Conservation (phyloP, 2,329 filamentous ascomycete species). For the Pseudogymnoascus sp. region DNA sequence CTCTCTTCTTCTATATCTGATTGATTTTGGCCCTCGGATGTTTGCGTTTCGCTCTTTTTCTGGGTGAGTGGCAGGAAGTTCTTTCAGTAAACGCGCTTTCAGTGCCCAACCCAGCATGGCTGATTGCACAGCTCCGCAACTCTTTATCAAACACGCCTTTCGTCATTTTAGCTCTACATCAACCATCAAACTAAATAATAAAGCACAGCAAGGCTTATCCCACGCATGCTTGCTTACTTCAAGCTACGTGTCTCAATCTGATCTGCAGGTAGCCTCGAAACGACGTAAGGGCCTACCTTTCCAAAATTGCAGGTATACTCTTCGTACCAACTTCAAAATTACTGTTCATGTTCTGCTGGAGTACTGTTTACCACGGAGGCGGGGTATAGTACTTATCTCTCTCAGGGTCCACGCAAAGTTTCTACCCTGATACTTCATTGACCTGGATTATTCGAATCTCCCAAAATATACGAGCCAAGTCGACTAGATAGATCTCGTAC, state of each 20-base stretch:
- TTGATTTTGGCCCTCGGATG: background rate
- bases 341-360: background rate
- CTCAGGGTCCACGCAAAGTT: background rate
- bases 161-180: background rate
- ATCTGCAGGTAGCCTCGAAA: conserved; percentile 2
- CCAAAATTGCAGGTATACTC: background rate
- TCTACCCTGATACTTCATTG: background rate
- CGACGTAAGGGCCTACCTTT: background rate
- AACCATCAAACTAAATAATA: background rate
- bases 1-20: background rate
- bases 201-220: background rate
- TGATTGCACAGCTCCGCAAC: background rate
- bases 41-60: background rate
- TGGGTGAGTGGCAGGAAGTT: background rate
- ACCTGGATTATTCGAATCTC: background rate
- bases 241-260: background rate
- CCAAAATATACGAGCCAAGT: background rate
- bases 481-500: background rate
- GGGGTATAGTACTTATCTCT: background rate
- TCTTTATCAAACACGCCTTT: background rate
- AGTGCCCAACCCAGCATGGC: background rate
- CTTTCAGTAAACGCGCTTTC: background rate
- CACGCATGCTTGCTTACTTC: background rate
- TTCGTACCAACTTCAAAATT: background rate
- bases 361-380: background rate